Conservation (phyloP, 331 rosid genomes). For the Dryas integrifolia region DNA sequence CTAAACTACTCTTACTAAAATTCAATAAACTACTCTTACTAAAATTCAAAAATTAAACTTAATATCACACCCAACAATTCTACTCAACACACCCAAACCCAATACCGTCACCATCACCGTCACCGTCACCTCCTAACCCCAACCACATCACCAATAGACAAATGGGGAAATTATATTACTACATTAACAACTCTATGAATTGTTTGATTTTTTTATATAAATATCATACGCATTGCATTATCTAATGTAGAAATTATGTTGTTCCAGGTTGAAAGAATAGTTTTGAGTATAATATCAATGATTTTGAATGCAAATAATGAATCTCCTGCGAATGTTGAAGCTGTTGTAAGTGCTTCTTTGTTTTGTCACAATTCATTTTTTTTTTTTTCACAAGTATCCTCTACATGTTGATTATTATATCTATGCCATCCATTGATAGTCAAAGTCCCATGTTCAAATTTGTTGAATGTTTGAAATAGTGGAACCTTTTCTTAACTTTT, state of each 20-base stretch:
- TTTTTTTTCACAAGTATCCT: not conserved
- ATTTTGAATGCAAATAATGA: slow-evolving; percentile 93
- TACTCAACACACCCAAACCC: too few relatives aligned
- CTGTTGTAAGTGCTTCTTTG: slow-evolving; percentile 67
- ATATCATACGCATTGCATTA: not conserved
- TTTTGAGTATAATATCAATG: slow-evolving; percentile 97
- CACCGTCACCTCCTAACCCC: too few relatives aligned
- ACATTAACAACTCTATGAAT: not conserved
- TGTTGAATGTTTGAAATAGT: not conserved
- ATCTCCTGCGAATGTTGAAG: slow-evolving; percentile 99
- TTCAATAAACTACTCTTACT: too few relatives aligned
- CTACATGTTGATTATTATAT: not conserved
- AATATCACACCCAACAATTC: too few relatives aligned
- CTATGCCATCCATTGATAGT: not conserved
- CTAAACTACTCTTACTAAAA: too few relatives aligned
- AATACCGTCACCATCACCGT: too few relatives aligned
- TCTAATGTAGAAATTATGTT: not conserved
- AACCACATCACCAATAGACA: too few relatives aligned
- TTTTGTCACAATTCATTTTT: not conserved
- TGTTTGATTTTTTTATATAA: not conserved
- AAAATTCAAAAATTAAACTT: too few relatives aligned
- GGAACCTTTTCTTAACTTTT: not conserved
- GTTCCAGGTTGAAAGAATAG: slow-evolving; percentile 98
- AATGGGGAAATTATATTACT: too few relatives aligned
- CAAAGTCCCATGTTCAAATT: not conserved